phyloP scores from a whole-genome alignment of 257 asterid genomes.

The Pogostemon cablin region DNA sequence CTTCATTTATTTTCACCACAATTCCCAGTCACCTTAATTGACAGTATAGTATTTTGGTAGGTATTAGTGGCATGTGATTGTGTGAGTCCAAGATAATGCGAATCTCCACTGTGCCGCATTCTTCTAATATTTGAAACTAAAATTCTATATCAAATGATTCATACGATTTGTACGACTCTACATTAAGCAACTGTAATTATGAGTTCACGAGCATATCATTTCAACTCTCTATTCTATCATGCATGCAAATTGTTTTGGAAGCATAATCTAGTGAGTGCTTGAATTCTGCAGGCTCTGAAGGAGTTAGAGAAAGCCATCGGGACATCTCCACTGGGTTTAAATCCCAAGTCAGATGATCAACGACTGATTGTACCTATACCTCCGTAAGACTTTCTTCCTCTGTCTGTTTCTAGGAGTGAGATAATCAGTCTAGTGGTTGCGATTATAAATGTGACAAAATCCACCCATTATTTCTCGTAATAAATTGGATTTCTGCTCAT shows the following conservation, averaged over 20 bases:
- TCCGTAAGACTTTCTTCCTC: slow-evolving; percentile 60
- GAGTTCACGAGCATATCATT: background rate
- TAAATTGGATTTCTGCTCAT: background rate
- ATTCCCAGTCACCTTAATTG: background rate
- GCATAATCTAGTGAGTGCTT: slow-evolving; percentile 22
- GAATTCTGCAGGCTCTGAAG: slow-evolving; percentile 68
- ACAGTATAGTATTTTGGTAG: background rate
- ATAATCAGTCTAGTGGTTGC: slow-evolving; percentile 8
- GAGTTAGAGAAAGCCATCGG: slow-evolving; percentile 90
- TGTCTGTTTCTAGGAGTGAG: slow-evolving; percentile 23
- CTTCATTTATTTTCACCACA: background rate
- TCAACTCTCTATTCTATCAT: slow-evolving; percentile 9
- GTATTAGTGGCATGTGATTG: slow-evolving; percentile 12
- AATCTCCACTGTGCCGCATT: background rate
- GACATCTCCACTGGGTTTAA: slow-evolving; percentile 86
- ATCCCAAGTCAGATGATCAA: slow-evolving; percentile 75
- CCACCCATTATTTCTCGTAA: background rate
- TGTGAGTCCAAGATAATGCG: background rate
- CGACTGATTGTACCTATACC: slow-evolving; percentile 83
- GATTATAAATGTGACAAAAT: background rate
- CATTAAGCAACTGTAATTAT: background rate
- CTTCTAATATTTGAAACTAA: background rate
- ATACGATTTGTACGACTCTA: background rate
- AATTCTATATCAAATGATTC: background rate
- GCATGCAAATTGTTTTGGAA: slow-evolving; percentile 7